Conservation (phyloP, 306 rosid species). For the Cucurbita ficifolia region DNA sequence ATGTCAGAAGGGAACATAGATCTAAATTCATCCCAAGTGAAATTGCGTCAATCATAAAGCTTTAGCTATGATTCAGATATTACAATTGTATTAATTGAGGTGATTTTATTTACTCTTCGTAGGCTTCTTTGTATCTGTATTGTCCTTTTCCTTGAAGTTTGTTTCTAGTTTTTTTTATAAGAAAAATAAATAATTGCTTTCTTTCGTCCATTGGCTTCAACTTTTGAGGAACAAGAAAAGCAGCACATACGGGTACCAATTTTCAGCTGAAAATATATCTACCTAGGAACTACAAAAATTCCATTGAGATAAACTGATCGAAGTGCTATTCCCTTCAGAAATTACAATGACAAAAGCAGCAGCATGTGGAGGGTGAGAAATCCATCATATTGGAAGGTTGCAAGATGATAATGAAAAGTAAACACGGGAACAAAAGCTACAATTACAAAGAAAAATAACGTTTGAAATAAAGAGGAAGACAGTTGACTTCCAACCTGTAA, state of each 20-base stretch:
- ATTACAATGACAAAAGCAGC: background rate
- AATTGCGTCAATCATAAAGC: background rate
- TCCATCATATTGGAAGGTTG: background rate
- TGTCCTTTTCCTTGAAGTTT: background rate
- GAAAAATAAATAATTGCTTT: background rate
- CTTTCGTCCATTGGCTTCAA: background rate
- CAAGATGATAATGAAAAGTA: background rate
- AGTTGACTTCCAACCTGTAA: slow-evolving; percentile 72
- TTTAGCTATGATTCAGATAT: background rate
- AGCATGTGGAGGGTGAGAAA: background rate
- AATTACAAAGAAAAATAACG: background rate
- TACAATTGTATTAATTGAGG: background rate
- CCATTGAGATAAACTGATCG: background rate
- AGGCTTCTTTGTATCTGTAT: background rate
- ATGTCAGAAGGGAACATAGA: background rate
- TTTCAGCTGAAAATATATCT: background rate
- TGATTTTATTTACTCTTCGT: background rate
- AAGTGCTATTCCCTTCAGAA: background rate
- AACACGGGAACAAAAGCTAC: background rate
- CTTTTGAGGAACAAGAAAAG: background rate
- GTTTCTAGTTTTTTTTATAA: background rate
- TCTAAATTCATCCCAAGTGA: background rate
- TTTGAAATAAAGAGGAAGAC: slow-evolving; percentile 8
- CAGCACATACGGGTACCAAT: background rate
- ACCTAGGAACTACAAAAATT: background rate